Evolutionary conservation across 148 eudicot species (phyloP).

Genomic region (Heliosperma pusillum): DNA sequence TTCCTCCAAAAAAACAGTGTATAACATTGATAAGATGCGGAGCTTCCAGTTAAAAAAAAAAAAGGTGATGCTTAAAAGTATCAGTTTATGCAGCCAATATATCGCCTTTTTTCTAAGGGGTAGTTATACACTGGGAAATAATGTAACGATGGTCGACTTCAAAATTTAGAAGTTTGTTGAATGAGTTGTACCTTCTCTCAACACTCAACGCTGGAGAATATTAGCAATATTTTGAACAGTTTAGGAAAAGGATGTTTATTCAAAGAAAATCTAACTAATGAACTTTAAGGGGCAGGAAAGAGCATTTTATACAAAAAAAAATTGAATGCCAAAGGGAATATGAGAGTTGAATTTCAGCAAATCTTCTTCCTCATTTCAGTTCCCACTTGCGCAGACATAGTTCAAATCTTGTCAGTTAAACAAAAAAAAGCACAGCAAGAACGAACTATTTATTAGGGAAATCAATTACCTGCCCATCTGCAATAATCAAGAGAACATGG

Average conservation of each 20-base stretch:
- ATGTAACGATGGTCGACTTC: no score
- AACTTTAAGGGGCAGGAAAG: not conserved
- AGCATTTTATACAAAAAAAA: not conserved
- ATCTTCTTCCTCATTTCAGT: not conserved
- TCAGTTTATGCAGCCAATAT: no score
- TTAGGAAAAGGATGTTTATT: not conserved
- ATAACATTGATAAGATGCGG: no score
- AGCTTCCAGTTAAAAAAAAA: no score
- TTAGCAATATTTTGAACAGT: not conserved
- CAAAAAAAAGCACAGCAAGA: not conserved
- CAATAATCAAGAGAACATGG: slow-evolving; percentile 85
- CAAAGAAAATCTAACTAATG: not conserved
- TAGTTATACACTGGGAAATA: no score
- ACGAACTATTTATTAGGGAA: not conserved
- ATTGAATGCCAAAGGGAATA: not conserved
- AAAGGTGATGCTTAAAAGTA: no score
- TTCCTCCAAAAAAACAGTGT: no score
- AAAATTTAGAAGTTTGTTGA: no score
- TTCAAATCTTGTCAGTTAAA: not conserved
- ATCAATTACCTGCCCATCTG: slow-evolving; percentile 93
- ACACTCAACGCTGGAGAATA: no score
- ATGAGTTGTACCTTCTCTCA: no score
- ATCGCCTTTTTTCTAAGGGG: no score
- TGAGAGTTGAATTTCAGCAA: not conserved
- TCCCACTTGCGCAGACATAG: not conserved